Percentiles rank a stretch among this genome's conserved stretches.
These are phyloP conservation scores for Pseudogymnoascus sp. DNA, from an alignment of 2,329 filamentous ascomycete species.

Conservation along the genomic window DNA sequence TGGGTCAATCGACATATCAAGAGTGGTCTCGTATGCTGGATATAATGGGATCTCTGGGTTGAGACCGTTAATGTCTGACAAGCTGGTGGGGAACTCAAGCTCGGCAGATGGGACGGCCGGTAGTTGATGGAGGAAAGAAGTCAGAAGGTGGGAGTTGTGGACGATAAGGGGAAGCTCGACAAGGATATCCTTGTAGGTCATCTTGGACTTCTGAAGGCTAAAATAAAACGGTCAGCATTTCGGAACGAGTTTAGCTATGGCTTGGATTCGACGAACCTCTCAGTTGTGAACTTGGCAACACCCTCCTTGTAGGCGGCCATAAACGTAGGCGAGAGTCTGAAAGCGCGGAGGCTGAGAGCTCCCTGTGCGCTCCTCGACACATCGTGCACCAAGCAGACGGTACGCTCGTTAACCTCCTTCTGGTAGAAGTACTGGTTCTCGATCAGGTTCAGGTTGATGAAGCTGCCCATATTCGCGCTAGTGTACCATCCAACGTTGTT, in stretches of 20 bases:
- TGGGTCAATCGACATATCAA: constrained; percentile 91
- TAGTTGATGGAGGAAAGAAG: constrained; percentile 88
- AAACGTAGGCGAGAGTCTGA: constrained; percentile 79
- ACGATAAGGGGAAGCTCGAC: constrained; percentile 81
- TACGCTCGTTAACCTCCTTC: constrained; percentile 78
- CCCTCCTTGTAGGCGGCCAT: constrained; percentile 88
- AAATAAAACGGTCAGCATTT: constrained; percentile 6
- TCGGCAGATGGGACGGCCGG: constrained; percentile 60
- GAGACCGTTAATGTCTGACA: constrained; percentile 67
- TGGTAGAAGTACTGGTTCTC: constrained; percentile 99
- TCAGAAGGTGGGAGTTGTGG: constrained; percentile 96
- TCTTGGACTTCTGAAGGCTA: constrained; percentile 88
- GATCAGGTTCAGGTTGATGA: constrained; percentile 87
- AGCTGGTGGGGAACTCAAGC: constrained; percentile 68
- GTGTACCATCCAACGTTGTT: constrained; percentile 99
- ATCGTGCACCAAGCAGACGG: constrained; percentile 86
- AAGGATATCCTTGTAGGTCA: constrained; percentile 90
- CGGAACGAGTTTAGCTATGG: neutral
- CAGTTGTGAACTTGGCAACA: constrained; percentile 79
- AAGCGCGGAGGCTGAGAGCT: constrained; percentile 79
- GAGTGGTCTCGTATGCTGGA: constrained; percentile 73
- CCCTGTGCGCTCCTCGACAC: constrained; percentile 92
- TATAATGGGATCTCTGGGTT: constrained; percentile 59
- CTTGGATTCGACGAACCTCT: constrained; percentile 57
- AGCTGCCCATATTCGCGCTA: constrained; percentile 97